phyloP scores from a whole-genome alignment of 2,329 filamentous ascomycete genomes.

The Sporothrix curviconia region DNA sequence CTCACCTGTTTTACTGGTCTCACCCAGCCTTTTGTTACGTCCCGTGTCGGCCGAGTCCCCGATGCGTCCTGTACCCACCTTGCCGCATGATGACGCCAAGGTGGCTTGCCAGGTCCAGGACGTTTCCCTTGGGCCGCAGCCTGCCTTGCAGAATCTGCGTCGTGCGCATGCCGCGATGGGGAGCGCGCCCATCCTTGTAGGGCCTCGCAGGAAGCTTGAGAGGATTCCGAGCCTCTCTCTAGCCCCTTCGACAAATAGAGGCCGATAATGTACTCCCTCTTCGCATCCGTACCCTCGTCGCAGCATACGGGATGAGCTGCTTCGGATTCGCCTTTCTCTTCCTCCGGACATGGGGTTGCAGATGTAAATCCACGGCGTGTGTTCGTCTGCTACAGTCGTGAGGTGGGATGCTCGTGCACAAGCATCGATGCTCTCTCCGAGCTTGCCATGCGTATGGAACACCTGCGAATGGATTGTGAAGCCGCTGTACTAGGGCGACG shows the following conservation, averaged over 20 bases:
- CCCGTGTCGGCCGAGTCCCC: no score
- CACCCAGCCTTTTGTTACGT: no score
- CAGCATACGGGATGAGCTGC: conserved; percentile 40
- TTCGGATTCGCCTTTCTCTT: conserved; percentile 28
- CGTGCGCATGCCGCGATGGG: conserved; percentile 34
- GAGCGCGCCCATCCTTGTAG: conserved; percentile 31
- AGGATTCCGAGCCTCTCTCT: conserved; percentile 43
- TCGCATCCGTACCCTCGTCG: conserved; percentile 43
- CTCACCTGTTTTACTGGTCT: no score
- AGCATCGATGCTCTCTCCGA: conserved; percentile 41
- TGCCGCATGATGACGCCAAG: conserved; percentile 57
- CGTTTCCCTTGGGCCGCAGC: conserved; percentile 44
- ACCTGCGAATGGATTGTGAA: conserved; percentile 56
- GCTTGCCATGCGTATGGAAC: conserved; percentile 51
- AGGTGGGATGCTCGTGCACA: conserved; percentile 60
- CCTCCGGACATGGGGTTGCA: conserved; percentile 53
- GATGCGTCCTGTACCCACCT: no score
- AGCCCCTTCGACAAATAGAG: conserved; percentile 49
- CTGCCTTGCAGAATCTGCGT: conserved; percentile 45
- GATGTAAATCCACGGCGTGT: conserved; percentile 65
- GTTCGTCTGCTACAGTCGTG: conserved; percentile 44
- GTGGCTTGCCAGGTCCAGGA: conserved; percentile 55
- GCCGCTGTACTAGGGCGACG: conserved; percentile 17
- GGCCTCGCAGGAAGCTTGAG: conserved; percentile 41
- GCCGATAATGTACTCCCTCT: conserved; percentile 37